Base-by-base conservation (phyloP, 805 yeast genomes). In the Metschnikowia santaceciliae region DNA sequence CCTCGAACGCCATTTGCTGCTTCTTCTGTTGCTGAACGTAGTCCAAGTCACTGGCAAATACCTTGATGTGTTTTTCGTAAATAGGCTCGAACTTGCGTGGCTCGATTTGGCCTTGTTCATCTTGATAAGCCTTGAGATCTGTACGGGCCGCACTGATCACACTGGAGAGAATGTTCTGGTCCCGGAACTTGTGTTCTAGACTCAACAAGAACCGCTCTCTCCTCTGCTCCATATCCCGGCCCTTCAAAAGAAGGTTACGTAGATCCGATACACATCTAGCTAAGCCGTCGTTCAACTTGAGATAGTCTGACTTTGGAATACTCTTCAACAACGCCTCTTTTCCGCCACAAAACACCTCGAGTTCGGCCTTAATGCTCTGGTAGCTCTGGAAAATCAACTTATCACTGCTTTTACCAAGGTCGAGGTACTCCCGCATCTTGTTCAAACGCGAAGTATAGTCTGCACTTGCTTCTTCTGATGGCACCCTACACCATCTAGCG, bases 321-420 rank as follows among this genome's bases (percentile, higher is more conserved):
- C 59, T 69, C 17, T 58, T 54, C 20, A 55, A 57, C 11, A 80
- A 57, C 3, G 62, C 49, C 2, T 67, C 67, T 34, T 57, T 60
- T 0, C 79, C 78, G 8, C 76, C 74, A 26, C 73, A 70, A 52
- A 75, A 77, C 4, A 78, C 64, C 37, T 64, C 67, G 20, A 89
- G 57, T 8, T 64, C 61, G 0, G 76, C 72, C 49, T 75, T 78
- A 44, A 87, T 71, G n/a, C 76, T 72, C 1, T 63, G 55, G 54
- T 81, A 79, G 44, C 79, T 78, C 3, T 67, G 62, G 5, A 65
- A 57, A 0, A 88, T 78, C 2, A 77, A 68, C 3, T 64, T 64
- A 64, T 90, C 96, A 7, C 94, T 87, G 3, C 69, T 61, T 30
- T 69, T 66, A 0, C 96, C 94, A 54, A 81, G 81, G 1, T 60